Evolutionary conservation across 257 asterid species (phyloP).

Genomic region (Gentiana dahurica): DNA sequence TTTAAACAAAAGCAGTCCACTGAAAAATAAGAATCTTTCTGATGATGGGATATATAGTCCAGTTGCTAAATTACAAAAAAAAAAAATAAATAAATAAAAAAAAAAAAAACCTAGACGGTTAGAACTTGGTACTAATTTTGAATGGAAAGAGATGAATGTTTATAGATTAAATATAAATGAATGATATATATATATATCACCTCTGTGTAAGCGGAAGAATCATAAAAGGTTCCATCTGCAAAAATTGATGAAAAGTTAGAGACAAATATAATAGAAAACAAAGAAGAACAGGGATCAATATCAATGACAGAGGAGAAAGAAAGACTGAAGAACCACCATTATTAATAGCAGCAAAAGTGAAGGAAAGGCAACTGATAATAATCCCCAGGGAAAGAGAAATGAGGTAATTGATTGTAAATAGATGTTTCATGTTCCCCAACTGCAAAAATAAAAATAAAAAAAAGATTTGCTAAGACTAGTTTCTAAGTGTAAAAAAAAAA

Average conservation of each 20-base stretch:
- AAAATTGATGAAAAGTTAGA: neutral
- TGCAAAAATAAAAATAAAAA: too few relatives aligned
- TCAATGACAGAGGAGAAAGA: neutral
- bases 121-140: neutral
- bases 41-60: neutral
- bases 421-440: neutral
- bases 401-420: neutral
- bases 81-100: too few relatives aligned
- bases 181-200: conserved; percentile 5
- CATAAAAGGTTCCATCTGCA: conserved; percentile 83
- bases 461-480: too few relatives aligned
- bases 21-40: too few relatives aligned
- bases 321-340: neutral
- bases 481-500: too few relatives aligned
- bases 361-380: too few relatives aligned
- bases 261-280: too few relatives aligned
- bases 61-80: neutral
- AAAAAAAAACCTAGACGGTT: too few relatives aligned
- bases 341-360: neutral
- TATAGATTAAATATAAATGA: neutral
- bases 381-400: too few relatives aligned
- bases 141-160: neutral
- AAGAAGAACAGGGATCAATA: too few relatives aligned
- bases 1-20: too few relatives aligned
- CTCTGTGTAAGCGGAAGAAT: conserved; percentile 69